Base-by-base conservation (phyloP, 2,329 filamentous ascomycete species). In the Pestalotiopsis sp. region DNA sequence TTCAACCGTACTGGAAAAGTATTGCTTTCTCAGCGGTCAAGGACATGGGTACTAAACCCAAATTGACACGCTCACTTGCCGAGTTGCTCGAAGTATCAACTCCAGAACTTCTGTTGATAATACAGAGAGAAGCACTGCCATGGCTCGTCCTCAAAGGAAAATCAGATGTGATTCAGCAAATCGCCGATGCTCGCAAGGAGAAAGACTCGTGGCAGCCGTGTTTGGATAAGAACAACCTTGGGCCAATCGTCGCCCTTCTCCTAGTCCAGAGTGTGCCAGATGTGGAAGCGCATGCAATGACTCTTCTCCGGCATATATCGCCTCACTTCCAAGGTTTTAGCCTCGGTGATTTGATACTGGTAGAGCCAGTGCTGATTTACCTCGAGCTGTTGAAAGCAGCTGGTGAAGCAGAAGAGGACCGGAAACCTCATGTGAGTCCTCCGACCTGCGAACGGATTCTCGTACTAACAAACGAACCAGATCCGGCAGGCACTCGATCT, bases 1-100 rank as follows among this genome's bases (percentile, higher is more conserved):
- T 98, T 68, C 90, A 91, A 67, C 94, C 95, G 0, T 98, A 94
- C 78, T 98, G 95, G 95, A 89, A 90, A 72, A 95, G 88, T 38
- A 85, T 99, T 59, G 95, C 94, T 0, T 92, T 95, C 69, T 88
- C 91, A 64, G 91, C 93, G 2, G 91, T 96, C 36, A 95, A 94
- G 77, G 93, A 97, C 74, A 86, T 98, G 70, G 86, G 91, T 25
- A 86, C 88, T 62, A 89, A 92, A 61, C 95, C 96, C n/a, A 93
- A 96, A 74, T 92, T 95, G 76, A 91, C 91, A 61, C 90, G 93
- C 67, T 87, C 92, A 59, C 86, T 98, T 63, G 93, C 94, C 27
- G 94, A 97, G 72, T 81, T 98, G 38, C 85, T 98, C 49, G 90
- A 91, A 65, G 91, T 94, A 75, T 91, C 89, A 52, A 87, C 97